Base-by-base conservation (phyloP, 2,329 filamentous ascomycete species). In the Escovopsis sp. region DNA sequence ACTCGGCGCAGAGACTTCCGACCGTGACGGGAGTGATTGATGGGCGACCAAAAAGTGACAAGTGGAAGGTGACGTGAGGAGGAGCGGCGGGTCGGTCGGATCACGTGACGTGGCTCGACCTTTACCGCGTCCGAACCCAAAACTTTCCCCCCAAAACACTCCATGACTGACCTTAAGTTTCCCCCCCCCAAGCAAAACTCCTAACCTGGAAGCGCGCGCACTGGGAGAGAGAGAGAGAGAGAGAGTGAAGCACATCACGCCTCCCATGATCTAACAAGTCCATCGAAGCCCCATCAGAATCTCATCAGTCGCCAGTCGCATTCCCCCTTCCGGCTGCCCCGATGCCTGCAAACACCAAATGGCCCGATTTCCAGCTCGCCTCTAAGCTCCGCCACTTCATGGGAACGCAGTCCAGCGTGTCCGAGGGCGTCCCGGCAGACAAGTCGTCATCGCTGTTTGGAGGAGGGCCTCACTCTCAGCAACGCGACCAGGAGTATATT, bases 301-400 rank as follows among this genome's bases (percentile, higher is more conserved):
- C 45, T 44, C 33, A 38, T 16, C 27, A 31, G 37, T 32, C 27
- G 31, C 39, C 27, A 31, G 37, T 32, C 27, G 31, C 39, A 40
- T 24, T 14, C 14, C 11, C 29, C 32, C 25, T 11, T n/a, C 37
- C 13, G 34, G n/a, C 29, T 39, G 46, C 41, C 49, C 50, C 50
- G 46, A 59, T 57, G 54, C 46, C 55, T 45, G 49, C 51, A 36
- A 53, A 46, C 42, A 53, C 46, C 49, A 55, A 53, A 57, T 61
- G 58, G 58, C 51, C 53, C 45, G 49, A 59, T 45, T 53, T 58
- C 39, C 51, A 52, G 43, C 47, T 60, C 45, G 55, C 57, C 40
- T 59, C 57, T 38, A 54, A 50, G 20, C 46, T 57, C 27, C 52
- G 50, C 47, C 53, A 51, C 35, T 48, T 57, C 8, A 48, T 55